Percentiles rank a stretch among this genome's conserved stretches.
Conservation (phyloP, 306 rosid genomes). For the Begonia masoniana region DNA sequence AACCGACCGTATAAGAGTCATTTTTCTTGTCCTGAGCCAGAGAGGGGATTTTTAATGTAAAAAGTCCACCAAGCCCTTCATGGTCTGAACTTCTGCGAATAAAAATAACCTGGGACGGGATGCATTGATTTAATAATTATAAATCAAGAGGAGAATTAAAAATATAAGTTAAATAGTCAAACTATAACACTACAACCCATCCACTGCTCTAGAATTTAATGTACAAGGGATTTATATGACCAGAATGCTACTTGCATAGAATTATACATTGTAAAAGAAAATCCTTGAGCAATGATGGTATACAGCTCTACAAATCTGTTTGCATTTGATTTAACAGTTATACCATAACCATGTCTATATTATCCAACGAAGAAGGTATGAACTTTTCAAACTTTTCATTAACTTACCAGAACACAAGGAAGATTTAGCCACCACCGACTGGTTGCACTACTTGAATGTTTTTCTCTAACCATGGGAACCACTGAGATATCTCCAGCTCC, state of each 20-base stretch:
- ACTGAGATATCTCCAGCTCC: conserved; percentile 16
- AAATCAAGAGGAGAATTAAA: neutral
- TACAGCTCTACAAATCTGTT: too few relatives aligned
- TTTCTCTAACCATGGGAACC: conserved; percentile 15
- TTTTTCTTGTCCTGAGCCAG: conserved; percentile 20
- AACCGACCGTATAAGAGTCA: conserved; percentile 53
- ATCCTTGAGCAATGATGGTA: too few relatives aligned
- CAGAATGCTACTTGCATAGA: too few relatives aligned
- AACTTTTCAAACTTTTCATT: neutral
- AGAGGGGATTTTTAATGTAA: conserved; percentile 29
- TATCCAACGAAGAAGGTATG: too few relatives aligned
- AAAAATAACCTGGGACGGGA: conserved; percentile 41
- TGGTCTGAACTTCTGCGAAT: conserved; percentile 40
- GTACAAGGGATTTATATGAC: too few relatives aligned
- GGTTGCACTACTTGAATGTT: conserved; percentile 22
- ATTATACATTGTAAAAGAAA: too few relatives aligned
- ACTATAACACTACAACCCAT: neutral
- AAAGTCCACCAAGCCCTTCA: conserved; percentile 47
- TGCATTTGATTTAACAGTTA: too few relatives aligned
- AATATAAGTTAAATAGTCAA: neutral
- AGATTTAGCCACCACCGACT: conserved; percentile 72
- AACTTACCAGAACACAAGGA: conserved; percentile 72
- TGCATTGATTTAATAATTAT: neutral
- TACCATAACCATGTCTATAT: too few relatives aligned
- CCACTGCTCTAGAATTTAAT: too few relatives aligned